Base-by-base conservation (phyloP, 331 rosid species). In the Rhamnella rubrinervis region DNA sequence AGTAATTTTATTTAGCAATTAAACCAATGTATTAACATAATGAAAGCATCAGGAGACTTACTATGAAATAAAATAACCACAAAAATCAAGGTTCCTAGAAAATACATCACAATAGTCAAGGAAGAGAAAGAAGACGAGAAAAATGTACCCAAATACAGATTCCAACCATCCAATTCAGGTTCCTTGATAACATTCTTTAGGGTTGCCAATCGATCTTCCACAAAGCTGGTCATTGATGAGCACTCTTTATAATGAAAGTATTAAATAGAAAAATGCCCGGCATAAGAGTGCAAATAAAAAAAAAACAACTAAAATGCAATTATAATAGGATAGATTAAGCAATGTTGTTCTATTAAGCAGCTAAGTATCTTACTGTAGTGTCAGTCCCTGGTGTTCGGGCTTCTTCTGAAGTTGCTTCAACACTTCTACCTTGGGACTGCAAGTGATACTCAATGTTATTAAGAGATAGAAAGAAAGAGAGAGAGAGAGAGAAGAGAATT, bases 371-470 rank as follows among this genome's bases (percentile, higher is more conserved):
- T 82, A 93, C 97, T 93, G 96, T 17, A 93, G 82, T 66, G 74
- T 84, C 75, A 93, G 71, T 46, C 96, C 96, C 76, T 84, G 92
- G 78, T 93, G 87, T 78, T 93, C 96, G 21, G 96, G 86, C 75
- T 65, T 85, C 80, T 85, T 87, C 66, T 93, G 98, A 68, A 93
- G 87, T 76, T 76, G 82, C 92, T 90, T 93, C 72, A 93, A 67
- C 77, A 93, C 90, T 79, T 90, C 87, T 63, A 88, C 96, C 85
- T 93, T 90, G 17, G 98, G 97, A 70, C 98, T 93, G 77, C 21
- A 72, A 73, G 12, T 49, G 12, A 65, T 70, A 20, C n/a, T 2
- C 0, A 55, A 73, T 10, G 57, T 55, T 15, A 23, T 25, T 7
- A 18, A 0, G 1, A 3, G 1, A 23, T 23, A 23, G 23, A 23